A percentile compares a stretch with the other conserved stretches of the same genome.
Evolutionary conservation across 352 stramenopile species (phyloP).

Genomic region (Pythium folliculosum): DNA sequence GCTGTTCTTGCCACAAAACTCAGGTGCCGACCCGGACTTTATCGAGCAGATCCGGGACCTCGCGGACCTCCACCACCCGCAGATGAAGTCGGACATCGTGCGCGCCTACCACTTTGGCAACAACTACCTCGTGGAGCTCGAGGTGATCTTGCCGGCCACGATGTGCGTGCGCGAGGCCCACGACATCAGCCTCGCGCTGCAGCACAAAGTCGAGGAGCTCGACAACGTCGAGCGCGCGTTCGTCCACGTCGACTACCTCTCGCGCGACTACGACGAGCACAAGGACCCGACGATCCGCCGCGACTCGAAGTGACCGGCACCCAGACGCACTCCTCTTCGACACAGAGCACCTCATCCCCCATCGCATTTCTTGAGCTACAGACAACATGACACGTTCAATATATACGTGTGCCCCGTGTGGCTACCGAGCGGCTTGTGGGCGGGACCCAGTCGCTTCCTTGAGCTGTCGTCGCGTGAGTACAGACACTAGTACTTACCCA

Average conservation of each 20-base stretch:
- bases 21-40: conserved; percentile 91
- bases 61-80: conserved; percentile 83
- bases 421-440: too few species aligned
- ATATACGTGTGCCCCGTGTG: too few species aligned
- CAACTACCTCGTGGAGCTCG: conserved; percentile 93
- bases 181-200: conserved; percentile 96
- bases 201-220: conserved; percentile 95
- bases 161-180: conserved; percentile 94
- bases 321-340: too few species aligned
- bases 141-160: conserved; percentile 83
- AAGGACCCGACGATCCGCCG: conserved; percentile 81
- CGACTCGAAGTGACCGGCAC: conserved; percentile 21
- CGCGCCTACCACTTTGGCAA: conserved; percentile 97
- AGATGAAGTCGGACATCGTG: conserved; percentile 93
- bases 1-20: background rate
- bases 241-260: conserved; percentile 97
- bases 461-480: too few species aligned
- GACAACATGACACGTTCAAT: too few species aligned
- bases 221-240: conserved; percentile 97
- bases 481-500: too few species aligned
- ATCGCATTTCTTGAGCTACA: too few species aligned
- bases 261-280: conserved; percentile 88
- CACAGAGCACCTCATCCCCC: too few species aligned
- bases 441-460: too few species aligned
- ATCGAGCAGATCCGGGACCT: conserved; percentile 92